Percentiles rank a stretch among this genome's conserved stretches.
phyloP scores from a whole-genome alignment of 2,329 filamentous ascomycete species.

The Penicillium oxalicum region DNA sequence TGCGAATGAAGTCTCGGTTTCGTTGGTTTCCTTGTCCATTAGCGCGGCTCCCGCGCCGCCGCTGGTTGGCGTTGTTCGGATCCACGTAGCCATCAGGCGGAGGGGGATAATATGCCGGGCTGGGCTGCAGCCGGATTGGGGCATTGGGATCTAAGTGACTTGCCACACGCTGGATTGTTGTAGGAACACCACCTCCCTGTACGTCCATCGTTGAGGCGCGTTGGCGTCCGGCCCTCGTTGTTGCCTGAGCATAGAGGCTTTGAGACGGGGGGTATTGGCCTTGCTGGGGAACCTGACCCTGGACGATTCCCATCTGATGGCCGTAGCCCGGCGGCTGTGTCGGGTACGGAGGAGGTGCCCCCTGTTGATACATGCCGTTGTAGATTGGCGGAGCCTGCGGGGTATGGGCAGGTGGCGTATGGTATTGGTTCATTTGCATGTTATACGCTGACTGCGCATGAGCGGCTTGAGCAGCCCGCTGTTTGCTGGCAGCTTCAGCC shows the following conservation, averaged over 20 bases:
- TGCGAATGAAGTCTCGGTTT: constrained; percentile 86
- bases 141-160: constrained; percentile 93
- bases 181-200: constrained; percentile 85
- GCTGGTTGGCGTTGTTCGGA: constrained; percentile 54
- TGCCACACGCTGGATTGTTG: constrained; percentile 86
- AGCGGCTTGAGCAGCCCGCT: constrained; percentile 63
- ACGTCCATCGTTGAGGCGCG: constrained; percentile 95
- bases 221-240: constrained; percentile 71
- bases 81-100: constrained; percentile 75
- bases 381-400: constrained; percentile 62
- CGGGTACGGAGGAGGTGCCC: constrained; percentile 73
- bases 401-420: constrained; percentile 38
- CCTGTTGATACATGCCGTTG: constrained; percentile 69
- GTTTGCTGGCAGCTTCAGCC: constrained; percentile 88
- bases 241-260: constrained; percentile 67
- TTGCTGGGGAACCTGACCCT: constrained; percentile 58
- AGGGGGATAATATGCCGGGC: constrained; percentile 93
- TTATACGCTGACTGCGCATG: constrained; percentile 67
- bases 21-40: constrained; percentile 46
- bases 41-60: constrained; percentile 69
- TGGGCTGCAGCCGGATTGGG: constrained; percentile 89
- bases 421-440: constrained; percentile 55
- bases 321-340: constrained; percentile 65
- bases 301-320: constrained; percentile 65
- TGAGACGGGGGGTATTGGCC: constrained; percentile 65